Conservation (phyloP, 805 yeast genomes). For the Yarrowia yakushimensis region DNA sequence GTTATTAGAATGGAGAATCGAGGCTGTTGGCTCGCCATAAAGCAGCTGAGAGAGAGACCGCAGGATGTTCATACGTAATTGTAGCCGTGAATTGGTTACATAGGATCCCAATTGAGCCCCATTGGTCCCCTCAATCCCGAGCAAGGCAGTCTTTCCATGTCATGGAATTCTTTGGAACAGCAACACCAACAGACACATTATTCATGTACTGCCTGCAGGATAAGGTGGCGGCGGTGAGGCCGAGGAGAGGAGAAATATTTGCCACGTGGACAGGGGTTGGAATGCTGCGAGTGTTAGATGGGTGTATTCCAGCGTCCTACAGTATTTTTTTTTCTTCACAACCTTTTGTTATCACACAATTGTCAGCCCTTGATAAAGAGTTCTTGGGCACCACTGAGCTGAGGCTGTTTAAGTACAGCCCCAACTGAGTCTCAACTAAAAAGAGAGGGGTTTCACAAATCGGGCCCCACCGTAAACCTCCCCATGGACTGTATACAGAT, state of each 20-base stretch:
- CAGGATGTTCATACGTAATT: neutral
- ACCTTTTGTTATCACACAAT: too few relatives aligned
- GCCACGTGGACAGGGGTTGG: neutral
- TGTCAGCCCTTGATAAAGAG: too few relatives aligned
- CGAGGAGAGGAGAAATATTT: neutral
- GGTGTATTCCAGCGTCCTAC: too few relatives aligned
- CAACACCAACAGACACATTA: neutral
- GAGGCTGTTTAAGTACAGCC: neutral
- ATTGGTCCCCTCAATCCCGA: neutral
- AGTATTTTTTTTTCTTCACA: too few relatives aligned
- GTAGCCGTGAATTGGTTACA: neutral
- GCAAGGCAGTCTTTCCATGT: neutral
- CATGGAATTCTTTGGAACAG: slow-evolving; percentile 7
- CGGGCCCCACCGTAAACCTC: neutral
- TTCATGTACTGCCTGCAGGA: slow-evolving; percentile 13
- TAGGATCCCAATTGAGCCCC: neutral
- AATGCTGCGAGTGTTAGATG: neutral
- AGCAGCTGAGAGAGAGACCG: neutral
- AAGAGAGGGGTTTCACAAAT: neutral
- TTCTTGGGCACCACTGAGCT: neutral
- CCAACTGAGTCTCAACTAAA: neutral
- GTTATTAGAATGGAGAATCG: too few relatives aligned
- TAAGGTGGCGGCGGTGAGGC: slow-evolving; percentile 11
- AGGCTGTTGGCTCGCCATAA: too few relatives aligned
- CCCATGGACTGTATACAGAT: neutral